These are phyloP conservation scores for Suillus americanus DNA, from an alignment of 768 basidiomycete species.

Conservation along the genomic window DNA sequence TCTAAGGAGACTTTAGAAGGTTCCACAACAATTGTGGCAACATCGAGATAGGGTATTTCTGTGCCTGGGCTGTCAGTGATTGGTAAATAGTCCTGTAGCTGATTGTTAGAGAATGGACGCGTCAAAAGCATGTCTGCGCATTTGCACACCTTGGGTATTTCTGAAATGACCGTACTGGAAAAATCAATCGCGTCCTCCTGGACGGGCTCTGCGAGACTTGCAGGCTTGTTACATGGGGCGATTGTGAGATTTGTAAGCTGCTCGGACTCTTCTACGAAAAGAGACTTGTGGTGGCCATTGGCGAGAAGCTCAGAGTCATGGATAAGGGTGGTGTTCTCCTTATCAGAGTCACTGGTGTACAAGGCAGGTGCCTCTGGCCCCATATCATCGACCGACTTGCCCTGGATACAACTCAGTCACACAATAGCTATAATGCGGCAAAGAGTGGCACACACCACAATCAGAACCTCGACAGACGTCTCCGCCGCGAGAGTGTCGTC, in stretches of 20 bases:
- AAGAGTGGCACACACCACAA: not conserved
- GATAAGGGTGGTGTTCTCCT: not conserved
- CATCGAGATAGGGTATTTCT: not conserved
- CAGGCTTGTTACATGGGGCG: not conserved
- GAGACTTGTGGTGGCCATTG: not conserved
- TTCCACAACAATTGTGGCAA: not conserved
- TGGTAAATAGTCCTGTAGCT: not conserved
- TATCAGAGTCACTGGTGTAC: not conserved
- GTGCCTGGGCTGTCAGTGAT: not conserved
- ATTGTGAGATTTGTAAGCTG: not conserved
- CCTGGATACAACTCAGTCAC: not conserved
- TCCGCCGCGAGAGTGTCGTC: not conserved
- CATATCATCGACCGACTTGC: conserved; percentile 1
- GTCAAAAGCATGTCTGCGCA: conserved; percentile 3
- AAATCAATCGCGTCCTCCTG: conserved; percentile 6
- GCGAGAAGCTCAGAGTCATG: not conserved
- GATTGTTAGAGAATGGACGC: conserved; percentile 3
- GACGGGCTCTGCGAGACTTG: not conserved
- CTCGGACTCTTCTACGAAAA: not conserved
- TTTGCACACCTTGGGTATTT: conserved; percentile 2
- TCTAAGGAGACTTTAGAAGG: conserved; percentile 1
- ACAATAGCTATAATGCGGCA: not conserved
- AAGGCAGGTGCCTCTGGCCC: not conserved
- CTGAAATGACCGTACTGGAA: not conserved
- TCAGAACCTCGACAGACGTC: not conserved